Evolutionary conservation across 208 protist genomes (phyloP).

Genomic region (Trypanosoma conorhini): DNA sequence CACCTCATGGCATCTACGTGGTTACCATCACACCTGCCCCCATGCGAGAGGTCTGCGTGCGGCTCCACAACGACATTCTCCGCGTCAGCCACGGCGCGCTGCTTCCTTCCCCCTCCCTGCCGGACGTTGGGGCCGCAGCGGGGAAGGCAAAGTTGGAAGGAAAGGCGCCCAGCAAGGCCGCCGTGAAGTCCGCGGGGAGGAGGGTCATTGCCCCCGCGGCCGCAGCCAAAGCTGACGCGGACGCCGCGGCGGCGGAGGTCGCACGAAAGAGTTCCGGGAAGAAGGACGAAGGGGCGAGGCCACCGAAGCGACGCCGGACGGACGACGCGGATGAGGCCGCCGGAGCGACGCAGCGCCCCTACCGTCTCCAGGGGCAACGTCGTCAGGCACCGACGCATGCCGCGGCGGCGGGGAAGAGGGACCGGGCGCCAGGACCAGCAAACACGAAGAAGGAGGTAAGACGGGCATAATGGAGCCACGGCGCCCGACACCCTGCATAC

Average conservation of each 20-base stretch:
- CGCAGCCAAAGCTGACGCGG: background rate
- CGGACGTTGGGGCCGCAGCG: background rate
- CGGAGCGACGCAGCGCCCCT: background rate
- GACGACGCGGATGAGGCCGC: background rate
- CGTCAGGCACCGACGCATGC: background rate
- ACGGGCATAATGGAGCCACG: conserved; percentile 1
- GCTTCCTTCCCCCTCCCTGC: conserved; percentile 32
- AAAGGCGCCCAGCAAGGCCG: background rate
- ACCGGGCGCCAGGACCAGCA: background rate
- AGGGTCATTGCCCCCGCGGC: background rate
- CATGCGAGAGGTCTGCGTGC: conserved; percentile 34
- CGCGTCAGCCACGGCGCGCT: conserved; percentile 63
- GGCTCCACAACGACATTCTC: conserved; percentile 68
- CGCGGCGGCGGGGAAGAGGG: background rate
- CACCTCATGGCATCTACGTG: conserved; percentile 52
- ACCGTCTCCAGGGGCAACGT: background rate
- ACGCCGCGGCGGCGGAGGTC: conserved; percentile 19
- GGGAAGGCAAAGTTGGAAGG: background rate
- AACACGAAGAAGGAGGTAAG: conserved; percentile 13
- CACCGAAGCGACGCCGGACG: conserved; percentile 1
- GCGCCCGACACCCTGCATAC: background rate
- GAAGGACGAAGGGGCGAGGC: background rate
- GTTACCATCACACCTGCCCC: conserved; percentile 47
- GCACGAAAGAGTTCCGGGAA: conserved; percentile 3
- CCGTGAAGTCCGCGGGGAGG: background rate